A percentile compares a stretch with the other conserved stretches of the same genome.
Evolutionary conservation across 2,329 filamentous ascomycete species (phyloP).

Genomic region (Fusarium subglutinans): DNA sequence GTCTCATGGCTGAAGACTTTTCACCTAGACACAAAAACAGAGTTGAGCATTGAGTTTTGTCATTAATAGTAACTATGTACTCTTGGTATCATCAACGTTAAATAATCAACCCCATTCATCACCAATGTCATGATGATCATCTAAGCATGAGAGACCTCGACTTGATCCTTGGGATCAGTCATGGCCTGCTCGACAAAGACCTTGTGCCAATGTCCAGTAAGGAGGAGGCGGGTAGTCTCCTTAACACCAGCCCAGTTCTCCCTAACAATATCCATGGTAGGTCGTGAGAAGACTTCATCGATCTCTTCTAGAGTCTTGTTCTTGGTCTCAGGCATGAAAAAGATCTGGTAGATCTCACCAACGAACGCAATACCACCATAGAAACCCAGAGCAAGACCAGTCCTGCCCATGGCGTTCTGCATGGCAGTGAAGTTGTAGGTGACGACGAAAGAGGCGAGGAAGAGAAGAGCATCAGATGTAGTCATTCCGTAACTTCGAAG

Average conservation of each 20-base stretch:
- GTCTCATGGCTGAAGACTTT: no score
- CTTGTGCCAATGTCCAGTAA: conserved; percentile 33
- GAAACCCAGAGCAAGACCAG: conserved; percentile 74
- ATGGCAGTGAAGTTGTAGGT: conserved; percentile 80
- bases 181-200: conserved; percentile 41
- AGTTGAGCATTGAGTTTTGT: not conserved
- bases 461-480: conserved; percentile 72
- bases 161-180: conserved; percentile 14
- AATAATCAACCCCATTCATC: not conserved
- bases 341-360: conserved; percentile 76
- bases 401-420: conserved; percentile 72
- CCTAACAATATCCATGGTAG: conserved; percentile 69
- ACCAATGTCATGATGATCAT: not conserved
- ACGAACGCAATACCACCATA: conserved; percentile 78
- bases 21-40: not conserved
- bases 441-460: conserved; percentile 76
- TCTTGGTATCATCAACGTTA: conserved; percentile 27
- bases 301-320: conserved; percentile 76
- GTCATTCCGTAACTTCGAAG: conserved; percentile 79
- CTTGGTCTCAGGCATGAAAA: conserved; percentile 82
- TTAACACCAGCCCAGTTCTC: conserved; percentile 60
- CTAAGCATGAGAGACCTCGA: conserved; percentile 9
- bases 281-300: conserved; percentile 71
- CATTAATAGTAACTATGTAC: conserved; percentile 1
- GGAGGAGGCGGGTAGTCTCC: conserved; percentile 43